These are phyloP conservation scores for Pseudogymnoascus sp. DNA, from an alignment of 2,329 filamentous ascomycete genomes.

Conservation along the genomic window DNA sequence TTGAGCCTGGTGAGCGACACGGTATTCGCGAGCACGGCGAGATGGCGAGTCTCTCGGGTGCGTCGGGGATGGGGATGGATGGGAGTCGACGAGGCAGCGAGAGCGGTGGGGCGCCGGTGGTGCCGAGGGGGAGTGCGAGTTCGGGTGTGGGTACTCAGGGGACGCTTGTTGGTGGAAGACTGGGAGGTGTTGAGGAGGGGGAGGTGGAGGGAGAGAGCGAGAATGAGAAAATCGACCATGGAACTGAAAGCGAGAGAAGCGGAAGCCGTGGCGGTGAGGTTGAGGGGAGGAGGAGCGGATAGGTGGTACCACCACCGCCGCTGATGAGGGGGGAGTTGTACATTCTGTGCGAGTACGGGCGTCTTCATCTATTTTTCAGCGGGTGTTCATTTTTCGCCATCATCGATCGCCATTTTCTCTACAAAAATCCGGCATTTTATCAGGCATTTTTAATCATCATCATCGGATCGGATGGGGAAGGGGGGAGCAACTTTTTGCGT, in stretches of 20 bases:
- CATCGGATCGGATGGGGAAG: no score
- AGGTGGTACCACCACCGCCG: not conserved
- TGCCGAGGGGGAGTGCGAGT: not conserved
- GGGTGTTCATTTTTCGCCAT: no score
- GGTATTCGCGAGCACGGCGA: constrained; percentile 65
- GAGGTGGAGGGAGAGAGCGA: not conserved
- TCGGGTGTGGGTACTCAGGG: not conserved
- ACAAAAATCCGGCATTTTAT: no score
- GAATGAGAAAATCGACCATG: not conserved
- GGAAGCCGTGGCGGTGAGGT: not conserved
- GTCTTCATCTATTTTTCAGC: no score
- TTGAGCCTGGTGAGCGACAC: constrained; percentile 58
- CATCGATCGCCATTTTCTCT: no score
- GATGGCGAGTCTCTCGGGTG: constrained; percentile 33
- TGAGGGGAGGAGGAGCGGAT: not conserved
- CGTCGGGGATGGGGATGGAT: not conserved
- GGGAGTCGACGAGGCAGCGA: not conserved
- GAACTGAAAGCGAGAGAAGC: not conserved
- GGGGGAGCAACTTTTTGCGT: no score
- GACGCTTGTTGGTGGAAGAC: not conserved
- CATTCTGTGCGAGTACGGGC: not conserved
- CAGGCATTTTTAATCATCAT: no score
- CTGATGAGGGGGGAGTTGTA: not conserved
- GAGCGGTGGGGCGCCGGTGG: not conserved
- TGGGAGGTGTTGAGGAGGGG: not conserved